Base-by-base conservation (phyloP, 2,329 filamentous ascomycete genomes). In the Venturiaceae sp. region DNA sequence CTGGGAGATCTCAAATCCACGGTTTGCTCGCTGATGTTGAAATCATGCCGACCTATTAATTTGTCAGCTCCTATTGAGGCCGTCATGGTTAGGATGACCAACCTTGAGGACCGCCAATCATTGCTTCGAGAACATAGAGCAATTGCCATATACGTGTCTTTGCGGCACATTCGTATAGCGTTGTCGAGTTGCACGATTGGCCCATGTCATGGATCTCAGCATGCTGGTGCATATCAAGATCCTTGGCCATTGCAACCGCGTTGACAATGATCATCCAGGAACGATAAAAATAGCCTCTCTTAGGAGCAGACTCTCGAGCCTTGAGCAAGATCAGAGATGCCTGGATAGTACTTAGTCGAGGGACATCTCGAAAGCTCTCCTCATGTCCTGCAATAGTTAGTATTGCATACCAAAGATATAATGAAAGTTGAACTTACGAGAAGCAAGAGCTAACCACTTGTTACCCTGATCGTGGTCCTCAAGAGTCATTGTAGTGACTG, bases 221-320 rank as follows among this genome's bases (percentile, higher is more conserved):
- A 72, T 97, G 92, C 63, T 96, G 90, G 67, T 96, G 86, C 5
- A 97, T 77, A 21, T 91, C 90, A 33, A 97, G 77, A 68, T 96
- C 92, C 67, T 95, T 94, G 28, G 85, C 90, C 90, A 97, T 96
- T 52, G 91, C 87, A 7, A 95, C 87, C 62, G 92, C 90, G 61
- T 92, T 90, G 57, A 96, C 92, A 21, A 95, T 84, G 5, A 88
- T 90, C 84, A 96, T 95, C 92, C 94, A 97, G 0, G 94, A 97
- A 37, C 92, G 86, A 73, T 94, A 97, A 71, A 94, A 97, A 69
- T 97, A 97, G 1, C 94, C 94, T 61, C 90, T 85, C 68, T 95
- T 95, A 0, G 92, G 92, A 8, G 88, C 85, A n/a, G 89, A 88
- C 71, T 97, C 92, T 62, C 91, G 83, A 1, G 92, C 94, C 71